Conservation (phyloP, 495 filamentous ascomycete species). For the Zalerion maritima region DNA sequence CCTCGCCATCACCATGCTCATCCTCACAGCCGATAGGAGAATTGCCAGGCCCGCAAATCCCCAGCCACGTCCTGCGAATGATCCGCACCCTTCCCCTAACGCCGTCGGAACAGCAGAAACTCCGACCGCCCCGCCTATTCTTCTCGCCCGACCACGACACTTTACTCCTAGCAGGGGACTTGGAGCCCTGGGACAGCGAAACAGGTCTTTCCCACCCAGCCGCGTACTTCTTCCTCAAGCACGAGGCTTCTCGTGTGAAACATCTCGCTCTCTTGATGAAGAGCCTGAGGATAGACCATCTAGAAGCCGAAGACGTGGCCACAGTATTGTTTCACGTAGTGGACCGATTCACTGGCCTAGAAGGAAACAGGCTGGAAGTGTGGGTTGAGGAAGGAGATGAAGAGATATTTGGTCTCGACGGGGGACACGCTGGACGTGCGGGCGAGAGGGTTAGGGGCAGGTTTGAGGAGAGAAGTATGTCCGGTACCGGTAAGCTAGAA, state of each 20-base stretch:
- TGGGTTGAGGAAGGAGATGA: slow-evolving; percentile 18
- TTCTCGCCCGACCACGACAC: slow-evolving; percentile 26
- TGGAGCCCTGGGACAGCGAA: slow-evolving; percentile 24
- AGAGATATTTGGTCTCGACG: too few relatives aligned
- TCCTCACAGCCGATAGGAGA: too few relatives aligned
- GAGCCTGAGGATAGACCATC: slow-evolving; percentile 18
- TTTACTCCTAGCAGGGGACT: slow-evolving; percentile 24
- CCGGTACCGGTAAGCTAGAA: too few relatives aligned
- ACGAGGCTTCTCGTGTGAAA: slow-evolving; percentile 20
- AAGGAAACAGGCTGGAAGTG: slow-evolving; percentile 13
- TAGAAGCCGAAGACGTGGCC: slow-evolving; percentile 19
- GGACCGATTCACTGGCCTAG: slow-evolving; percentile 18
- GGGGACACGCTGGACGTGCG: too few relatives aligned
- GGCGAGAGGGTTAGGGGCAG: too few relatives aligned
- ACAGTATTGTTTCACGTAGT: slow-evolving; percentile 25
- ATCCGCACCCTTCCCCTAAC: not conserved
- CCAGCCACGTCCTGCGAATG: not conserved
- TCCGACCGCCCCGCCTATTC: slow-evolving; percentile 16
- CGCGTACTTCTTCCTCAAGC: slow-evolving; percentile 23
- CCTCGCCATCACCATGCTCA: too few relatives aligned
- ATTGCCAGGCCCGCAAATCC: too few relatives aligned
- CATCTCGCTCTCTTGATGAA: slow-evolving; percentile 20
- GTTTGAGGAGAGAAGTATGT: too few relatives aligned
- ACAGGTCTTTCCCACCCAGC: slow-evolving; percentile 28
- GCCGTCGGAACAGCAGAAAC: slow-evolving; percentile 3